Base-by-base conservation (phyloP, 1,139 yeast genomes). In the Blastobotrys apis region DNA sequence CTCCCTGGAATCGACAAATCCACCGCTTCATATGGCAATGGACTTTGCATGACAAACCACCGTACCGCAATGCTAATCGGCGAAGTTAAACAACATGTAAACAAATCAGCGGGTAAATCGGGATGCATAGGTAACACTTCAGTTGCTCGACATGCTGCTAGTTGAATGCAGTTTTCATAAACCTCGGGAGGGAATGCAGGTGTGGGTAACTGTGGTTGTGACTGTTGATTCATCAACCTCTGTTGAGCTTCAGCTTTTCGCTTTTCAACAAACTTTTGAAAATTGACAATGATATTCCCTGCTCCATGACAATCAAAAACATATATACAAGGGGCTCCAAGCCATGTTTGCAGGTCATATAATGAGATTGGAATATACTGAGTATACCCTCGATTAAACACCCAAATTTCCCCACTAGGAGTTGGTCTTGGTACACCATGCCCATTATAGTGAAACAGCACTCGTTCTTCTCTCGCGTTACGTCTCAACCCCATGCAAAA, bases 401-500 rank as follows among this genome's bases (percentile, higher is more conserved):
- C 97, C 99, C 99, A 92, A 19, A 92, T 87, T 60, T 92, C 99
- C n/a, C 99, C 99, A 44, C 90, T 80, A 23, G 88, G 80, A 0
- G 98, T 94, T 0, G 99, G 98, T 54, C 88, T 88, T 0, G 99
- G 99, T 2, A 92, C 99, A 15, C 99, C 99, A 60, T 92, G 99
- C 3, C 99, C 99, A 58, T 92, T 92, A 63, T 94, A 92, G 62
- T 94, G 98, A 64, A 92, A 92, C 43, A 92, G 64, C 9, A 90
- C 84, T 44, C 98, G 74, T 43, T 71, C 75, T 13, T 92, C 97
- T 59, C 92, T 85, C 3, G 97, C 95, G 47, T 85, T 84, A 47
- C 97, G 73, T 55, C 98, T 72, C 51, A 92, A 68, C 0, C 94
- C 84, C 55, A 86, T 84, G 62, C 97, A 90, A 57, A 92, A 85